Conservation (phyloP, 1,139 yeast genomes). For the Suhomyces atakaporum region DNA sequence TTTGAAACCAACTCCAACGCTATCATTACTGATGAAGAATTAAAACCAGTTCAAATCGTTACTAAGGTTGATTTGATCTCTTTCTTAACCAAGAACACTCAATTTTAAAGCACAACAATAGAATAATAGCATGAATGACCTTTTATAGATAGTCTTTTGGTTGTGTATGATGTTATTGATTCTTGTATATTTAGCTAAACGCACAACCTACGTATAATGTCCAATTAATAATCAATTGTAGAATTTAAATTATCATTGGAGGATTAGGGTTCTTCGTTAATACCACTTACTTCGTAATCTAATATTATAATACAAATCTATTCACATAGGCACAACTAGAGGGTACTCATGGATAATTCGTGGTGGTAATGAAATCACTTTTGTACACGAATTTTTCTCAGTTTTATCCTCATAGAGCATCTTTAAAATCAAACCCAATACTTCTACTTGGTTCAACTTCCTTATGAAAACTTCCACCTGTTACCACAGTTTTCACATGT, state of each 20-base stretch:
- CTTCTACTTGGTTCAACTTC: too few species aligned
- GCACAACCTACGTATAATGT: neutral
- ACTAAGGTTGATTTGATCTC: constrained; percentile 85
- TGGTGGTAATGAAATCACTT: too few species aligned
- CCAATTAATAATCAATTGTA: neutral
- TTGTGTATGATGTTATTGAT: neutral
- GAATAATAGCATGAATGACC: neutral
- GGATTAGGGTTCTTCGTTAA: too few species aligned
- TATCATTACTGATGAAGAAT: constrained; percentile 70
- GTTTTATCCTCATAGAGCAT: too few species aligned
- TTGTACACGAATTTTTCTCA: neutral
- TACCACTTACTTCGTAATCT: neutral
- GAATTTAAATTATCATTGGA: neutral
- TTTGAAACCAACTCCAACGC: constrained; percentile 89
- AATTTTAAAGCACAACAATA: constrained; percentile 10
- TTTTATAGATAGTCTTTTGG: neutral
- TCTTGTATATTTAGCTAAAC: constrained; percentile 1
- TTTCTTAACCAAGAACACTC: constrained; percentile 50
- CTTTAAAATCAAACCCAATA: neutral
- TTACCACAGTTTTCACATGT: constrained; percentile 97
- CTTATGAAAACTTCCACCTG: constrained; percentile 90
- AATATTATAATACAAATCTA: constrained; percentile 13
- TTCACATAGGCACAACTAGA: constrained; percentile 1
- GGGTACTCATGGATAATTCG: too few species aligned
- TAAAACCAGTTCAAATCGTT: constrained; percentile 80